Conservation (phyloP, 257 asterid genomes). For the Solanum bukasovii region DNA sequence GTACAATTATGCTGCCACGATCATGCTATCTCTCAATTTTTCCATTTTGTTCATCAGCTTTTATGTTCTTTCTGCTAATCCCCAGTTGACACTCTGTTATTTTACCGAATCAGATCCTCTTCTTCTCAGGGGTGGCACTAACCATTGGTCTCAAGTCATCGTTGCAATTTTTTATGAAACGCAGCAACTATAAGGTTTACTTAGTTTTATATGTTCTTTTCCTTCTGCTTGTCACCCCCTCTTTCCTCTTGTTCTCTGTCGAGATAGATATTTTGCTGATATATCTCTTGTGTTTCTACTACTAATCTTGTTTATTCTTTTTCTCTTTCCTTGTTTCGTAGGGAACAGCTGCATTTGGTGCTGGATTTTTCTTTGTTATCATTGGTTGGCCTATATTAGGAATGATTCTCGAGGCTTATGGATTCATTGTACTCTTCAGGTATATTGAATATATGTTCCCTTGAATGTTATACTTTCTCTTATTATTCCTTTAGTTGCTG, state of each 20-base stretch:
- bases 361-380: conserved; percentile 79
- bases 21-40: not conserved
- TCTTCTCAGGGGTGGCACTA: conserved; percentile 82
- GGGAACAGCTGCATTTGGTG: conserved; percentile 77
- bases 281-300: not conserved
- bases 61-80: not conserved
- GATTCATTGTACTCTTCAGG: conserved; percentile 94
- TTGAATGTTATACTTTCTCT: not conserved
- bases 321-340: conserved; percentile 16
- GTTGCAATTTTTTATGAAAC: conserved; percentile 84
- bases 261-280: not conserved
- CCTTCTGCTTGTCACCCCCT: not conserved
- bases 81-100: conserved; percentile 3
- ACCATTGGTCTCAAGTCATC: conserved; percentile 91
- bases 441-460: not conserved
- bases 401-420: conserved; percentile 92
- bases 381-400: conserved; percentile 94
- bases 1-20: conserved; percentile 13
- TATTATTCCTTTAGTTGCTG: conserved; percentile 6
- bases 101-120: conserved; percentile 63
- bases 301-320: not conserved
- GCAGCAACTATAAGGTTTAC: conserved; percentile 71
- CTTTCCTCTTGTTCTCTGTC: not conserved
- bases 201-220: not conserved
- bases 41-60: conserved; percentile 2